Percentiles rank a stretch among this genome's conserved stretches.
phyloP scores from a whole-genome alignment of 352 stramenopile genomes.

The Hyaloperonospora arabidopsidis region DNA sequence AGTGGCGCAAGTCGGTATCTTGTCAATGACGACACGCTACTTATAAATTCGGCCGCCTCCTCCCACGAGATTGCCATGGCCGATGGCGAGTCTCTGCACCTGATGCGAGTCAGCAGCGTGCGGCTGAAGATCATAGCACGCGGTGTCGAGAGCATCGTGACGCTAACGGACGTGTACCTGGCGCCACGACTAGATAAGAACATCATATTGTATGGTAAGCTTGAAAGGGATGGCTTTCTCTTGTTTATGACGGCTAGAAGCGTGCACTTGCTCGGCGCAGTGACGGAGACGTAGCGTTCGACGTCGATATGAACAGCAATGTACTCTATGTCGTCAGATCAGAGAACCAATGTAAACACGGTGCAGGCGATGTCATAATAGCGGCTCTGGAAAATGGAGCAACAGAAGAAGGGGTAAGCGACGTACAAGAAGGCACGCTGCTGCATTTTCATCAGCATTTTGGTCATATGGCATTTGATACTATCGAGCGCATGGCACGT shows the following conservation, averaged over 20 bases:
- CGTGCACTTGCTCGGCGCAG: too few species aligned
- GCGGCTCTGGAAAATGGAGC: not conserved
- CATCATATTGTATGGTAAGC: not conserved
- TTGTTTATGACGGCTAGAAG: not conserved
- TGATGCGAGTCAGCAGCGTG: not conserved
- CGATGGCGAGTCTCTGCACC: not conserved
- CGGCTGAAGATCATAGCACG: not conserved
- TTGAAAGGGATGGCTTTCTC: not conserved
- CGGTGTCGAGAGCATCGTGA: not conserved
- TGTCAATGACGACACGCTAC: constrained; percentile 1
- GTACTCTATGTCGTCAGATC: not conserved
- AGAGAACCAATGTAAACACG: not conserved
- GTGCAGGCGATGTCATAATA: not conserved
- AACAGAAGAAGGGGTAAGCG: not conserved
- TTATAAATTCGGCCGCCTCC: too few species aligned
- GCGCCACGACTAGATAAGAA: not conserved
- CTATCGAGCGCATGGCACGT: not conserved
- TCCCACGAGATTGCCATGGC: not conserved
- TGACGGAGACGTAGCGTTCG: not conserved
- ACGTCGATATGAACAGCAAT: not conserved
- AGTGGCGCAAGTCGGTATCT: constrained; percentile 8
- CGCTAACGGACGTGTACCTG: not conserved
- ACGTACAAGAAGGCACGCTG: constrained; percentile 1
- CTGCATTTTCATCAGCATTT: constrained; percentile 5
- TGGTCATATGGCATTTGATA: constrained; percentile 6